A percentile compares a stretch with the other conserved stretches of the same genome.
Evolutionary conservation across 2,329 filamentous ascomycete species (phyloP).

Genomic region (Rhynchosporium secalis): DNA sequence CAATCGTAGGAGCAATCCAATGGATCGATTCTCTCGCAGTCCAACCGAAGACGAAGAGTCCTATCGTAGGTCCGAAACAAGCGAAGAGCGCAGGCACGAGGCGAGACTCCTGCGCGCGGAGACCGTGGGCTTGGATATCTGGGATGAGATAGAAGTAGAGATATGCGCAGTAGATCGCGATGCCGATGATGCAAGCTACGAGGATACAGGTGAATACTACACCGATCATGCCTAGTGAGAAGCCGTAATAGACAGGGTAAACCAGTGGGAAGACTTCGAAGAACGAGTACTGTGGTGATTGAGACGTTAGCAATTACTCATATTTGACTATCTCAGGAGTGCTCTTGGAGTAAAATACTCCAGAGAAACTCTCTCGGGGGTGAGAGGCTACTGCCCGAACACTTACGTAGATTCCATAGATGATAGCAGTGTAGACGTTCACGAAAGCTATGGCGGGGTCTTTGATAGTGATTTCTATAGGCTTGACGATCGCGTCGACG

Average conservation of each 20-base stretch:
- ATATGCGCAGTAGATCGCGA: conserved; percentile 52
- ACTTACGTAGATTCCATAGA: conserved; percentile 56
- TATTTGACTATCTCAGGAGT: too few species aligned
- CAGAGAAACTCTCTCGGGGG: too few species aligned
- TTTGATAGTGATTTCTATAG: conserved; percentile 58
- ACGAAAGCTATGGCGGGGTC: conserved; percentile 64
- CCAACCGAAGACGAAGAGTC: conserved; percentile 63
- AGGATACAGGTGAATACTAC: conserved; percentile 62
- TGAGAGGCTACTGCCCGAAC: too few species aligned
- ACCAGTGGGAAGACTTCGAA: conserved; percentile 69
- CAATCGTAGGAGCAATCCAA: conserved; percentile 58
- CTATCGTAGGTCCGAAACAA: conserved; percentile 54
- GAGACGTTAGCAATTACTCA: too few species aligned
- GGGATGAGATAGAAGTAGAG: conserved; percentile 53
- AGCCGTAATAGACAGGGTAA: conserved; percentile 59
- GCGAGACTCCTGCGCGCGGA: conserved; percentile 53
- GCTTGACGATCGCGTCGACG: conserved; percentile 49
- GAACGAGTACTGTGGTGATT: conserved; percentile 48
- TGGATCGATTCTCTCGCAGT: conserved; percentile 52
- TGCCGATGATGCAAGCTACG: conserved; percentile 55
- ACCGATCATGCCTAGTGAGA: conserved; percentile 58
- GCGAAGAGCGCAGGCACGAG: conserved; percentile 56
- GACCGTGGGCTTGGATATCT: conserved; percentile 50
- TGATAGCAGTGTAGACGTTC: conserved; percentile 60
- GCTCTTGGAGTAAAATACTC: too few species aligned